Percentiles rank a stretch among this genome's conserved stretches.
These are phyloP conservation scores for Crithidia fasciculata DNA, from an alignment of 208 protist species.

Conservation along the genomic window DNA sequence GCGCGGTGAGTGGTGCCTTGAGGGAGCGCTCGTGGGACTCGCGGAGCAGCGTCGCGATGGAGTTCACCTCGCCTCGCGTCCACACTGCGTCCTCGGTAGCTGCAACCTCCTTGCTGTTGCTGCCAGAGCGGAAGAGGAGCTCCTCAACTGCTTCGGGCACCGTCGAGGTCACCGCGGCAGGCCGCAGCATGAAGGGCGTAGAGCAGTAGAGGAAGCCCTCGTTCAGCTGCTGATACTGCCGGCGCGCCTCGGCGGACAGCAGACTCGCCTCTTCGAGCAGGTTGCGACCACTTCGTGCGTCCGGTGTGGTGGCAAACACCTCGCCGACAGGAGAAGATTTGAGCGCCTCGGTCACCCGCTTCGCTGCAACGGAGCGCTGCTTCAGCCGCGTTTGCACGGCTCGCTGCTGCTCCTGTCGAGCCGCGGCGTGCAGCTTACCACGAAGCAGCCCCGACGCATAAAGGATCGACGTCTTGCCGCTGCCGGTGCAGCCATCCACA, in stretches of 20 bases:
- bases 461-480: constrained; percentile 78
- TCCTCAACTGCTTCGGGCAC: constrained; percentile 31
- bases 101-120: not conserved
- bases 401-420: constrained; percentile 68
- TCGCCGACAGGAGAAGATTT: constrained; percentile 15
- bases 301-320: constrained; percentile 19
- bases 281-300: constrained; percentile 16
- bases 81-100: constrained; percentile 8
- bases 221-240: constrained; percentile 39
- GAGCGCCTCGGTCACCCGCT: constrained; percentile 23
- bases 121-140: constrained; percentile 19
- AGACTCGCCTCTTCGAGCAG: constrained; percentile 48
- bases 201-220: constrained; percentile 62
- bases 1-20: constrained; percentile 61
- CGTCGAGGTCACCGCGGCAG: constrained; percentile 22
- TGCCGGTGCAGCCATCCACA: constrained; percentile 65
- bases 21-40: constrained; percentile 55
- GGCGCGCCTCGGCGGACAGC: constrained; percentile 19
- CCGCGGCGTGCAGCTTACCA: constrained; percentile 51
- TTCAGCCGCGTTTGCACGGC: constrained; percentile 47
- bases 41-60: constrained; percentile 36
- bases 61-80: constrained; percentile 23
- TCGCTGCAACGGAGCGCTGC: constrained; percentile 36
- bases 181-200: constrained; percentile 68
- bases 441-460: constrained; percentile 56